A percentile compares a stretch with the other conserved stretches of the same genome.
These are phyloP conservation scores for Globisporangium cystogenes DNA, from an alignment of 352 stramenopile genomes.

Conservation along the genomic window DNA sequence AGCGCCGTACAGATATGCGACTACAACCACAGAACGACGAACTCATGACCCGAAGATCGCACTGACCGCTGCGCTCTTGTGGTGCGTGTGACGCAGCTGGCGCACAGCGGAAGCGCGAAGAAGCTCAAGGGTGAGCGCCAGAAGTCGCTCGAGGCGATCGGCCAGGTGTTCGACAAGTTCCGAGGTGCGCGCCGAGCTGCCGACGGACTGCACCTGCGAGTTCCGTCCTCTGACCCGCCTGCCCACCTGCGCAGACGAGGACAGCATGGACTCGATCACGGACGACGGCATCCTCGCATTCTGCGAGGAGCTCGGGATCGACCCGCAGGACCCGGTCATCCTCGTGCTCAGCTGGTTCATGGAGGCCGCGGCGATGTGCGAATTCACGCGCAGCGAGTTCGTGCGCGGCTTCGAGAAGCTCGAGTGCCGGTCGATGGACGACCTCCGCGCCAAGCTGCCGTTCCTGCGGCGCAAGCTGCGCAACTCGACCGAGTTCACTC, in stretches of 20 bases:
- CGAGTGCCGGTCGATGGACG: conserved; percentile 46
- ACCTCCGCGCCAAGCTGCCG: conserved; percentile 46
- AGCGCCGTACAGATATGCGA: background rate
- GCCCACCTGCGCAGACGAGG: conserved; percentile 36
- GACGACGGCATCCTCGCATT: conserved; percentile 77
- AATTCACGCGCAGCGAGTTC: conserved; percentile 76
- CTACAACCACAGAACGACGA: too few species aligned
- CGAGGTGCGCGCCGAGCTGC: conserved; percentile 24
- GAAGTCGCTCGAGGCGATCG: conserved; percentile 33
- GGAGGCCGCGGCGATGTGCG: conserved; percentile 70
- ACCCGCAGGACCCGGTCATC: conserved; percentile 76
- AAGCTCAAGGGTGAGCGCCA: conserved; percentile 39
- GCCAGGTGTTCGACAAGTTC: conserved; percentile 55
- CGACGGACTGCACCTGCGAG: too few species aligned
- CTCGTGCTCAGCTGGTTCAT: conserved; percentile 77
- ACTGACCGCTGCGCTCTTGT: too few species aligned
- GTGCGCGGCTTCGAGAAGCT: conserved; percentile 63
- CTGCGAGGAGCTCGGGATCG: conserved; percentile 64
- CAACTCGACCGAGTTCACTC: conserved; percentile 37
- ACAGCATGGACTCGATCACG: conserved; percentile 56
- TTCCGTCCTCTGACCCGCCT: background rate
- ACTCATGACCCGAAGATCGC: background rate
- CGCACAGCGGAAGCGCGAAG: conserved; percentile 26
- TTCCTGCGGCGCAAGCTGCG: conserved; percentile 43
- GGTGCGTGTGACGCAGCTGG: too few species aligned